phyloP scores from a whole-genome alignment of 805 yeast species.

The Cyberlindnera suaveolens region DNA sequence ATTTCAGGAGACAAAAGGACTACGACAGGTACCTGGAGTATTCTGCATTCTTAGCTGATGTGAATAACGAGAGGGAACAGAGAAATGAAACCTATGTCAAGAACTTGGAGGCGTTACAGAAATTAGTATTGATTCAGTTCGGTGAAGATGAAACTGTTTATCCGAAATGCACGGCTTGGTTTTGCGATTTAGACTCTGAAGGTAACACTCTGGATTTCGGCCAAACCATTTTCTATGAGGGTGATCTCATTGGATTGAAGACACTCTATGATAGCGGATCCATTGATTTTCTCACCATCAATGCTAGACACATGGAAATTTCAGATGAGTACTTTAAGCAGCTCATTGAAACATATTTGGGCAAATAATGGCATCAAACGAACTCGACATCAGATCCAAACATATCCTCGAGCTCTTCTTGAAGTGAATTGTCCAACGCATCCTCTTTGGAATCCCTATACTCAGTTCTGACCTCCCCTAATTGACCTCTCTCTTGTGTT shows the following conservation, averaged over 20 bases:
- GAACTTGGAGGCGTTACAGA: slow-evolving; percentile 39
- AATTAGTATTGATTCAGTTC: slow-evolving; percentile 55
- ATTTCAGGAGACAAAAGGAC: slow-evolving; percentile 56
- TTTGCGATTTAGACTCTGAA: slow-evolving; percentile 41
- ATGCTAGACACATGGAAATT: slow-evolving; percentile 64
- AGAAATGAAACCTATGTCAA: slow-evolving; percentile 35
- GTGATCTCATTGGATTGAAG: slow-evolving; percentile 57
- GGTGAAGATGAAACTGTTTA: slow-evolving; percentile 58
- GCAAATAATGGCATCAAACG: slow-evolving; percentile 12
- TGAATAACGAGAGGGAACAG: slow-evolving; percentile 53
- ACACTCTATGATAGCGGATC: slow-evolving; percentile 35
- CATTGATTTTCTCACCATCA: slow-evolving; percentile 44
- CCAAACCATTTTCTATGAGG: slow-evolving; percentile 42
- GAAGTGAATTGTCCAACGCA: slow-evolving; percentile 6
- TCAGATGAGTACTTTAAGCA: slow-evolving; percentile 41
- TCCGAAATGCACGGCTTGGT: slow-evolving; percentile 70
- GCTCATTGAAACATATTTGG: slow-evolving; percentile 40
- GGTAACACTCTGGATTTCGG: slow-evolving; percentile 37
- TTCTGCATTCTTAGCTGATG: slow-evolving; percentile 55
- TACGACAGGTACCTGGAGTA: slow-evolving; percentile 48
- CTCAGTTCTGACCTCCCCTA: not conserved
- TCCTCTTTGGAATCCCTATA: slow-evolving; percentile 1
- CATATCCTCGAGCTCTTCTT: slow-evolving; percentile 9
- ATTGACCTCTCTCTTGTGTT: not conserved
- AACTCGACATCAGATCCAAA: slow-evolving; percentile 23